Evolutionary conservation across 768 basidiomycete species (phyloP).

Genomic region (Lactarius vividus): DNA sequence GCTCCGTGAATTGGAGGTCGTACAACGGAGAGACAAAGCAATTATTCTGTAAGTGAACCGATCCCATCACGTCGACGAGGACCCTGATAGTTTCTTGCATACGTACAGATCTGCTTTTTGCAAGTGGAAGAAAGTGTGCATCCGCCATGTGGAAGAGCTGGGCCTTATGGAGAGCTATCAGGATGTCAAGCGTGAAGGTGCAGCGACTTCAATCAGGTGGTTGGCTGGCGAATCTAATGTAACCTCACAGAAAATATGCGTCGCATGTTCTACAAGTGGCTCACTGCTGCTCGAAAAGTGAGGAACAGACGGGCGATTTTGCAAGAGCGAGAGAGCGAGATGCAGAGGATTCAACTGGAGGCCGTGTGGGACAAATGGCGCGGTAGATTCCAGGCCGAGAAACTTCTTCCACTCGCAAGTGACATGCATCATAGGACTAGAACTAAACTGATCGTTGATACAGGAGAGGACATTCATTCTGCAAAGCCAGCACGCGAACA

Average conservation of each 20-base stretch:
- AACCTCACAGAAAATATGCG: conserved; percentile 55
- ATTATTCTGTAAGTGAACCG: conserved; percentile 38
- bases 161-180: conserved; percentile 84
- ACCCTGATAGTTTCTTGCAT: conserved; percentile 1
- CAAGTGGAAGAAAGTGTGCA: conserved; percentile 65
- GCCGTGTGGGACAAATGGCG: conserved; percentile 79
- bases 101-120: conserved; percentile 50
- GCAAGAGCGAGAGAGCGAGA: conserved; percentile 59
- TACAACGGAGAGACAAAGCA: conserved; percentile 44
- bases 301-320: conserved; percentile 61
- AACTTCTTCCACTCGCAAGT: conserved; percentile 62
- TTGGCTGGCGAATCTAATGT: not conserved
- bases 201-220: conserved; percentile 17
- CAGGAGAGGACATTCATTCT: conserved; percentile 53
- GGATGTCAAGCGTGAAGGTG: conserved; percentile 77
- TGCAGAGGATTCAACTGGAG: conserved; percentile 50
- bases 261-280: conserved; percentile 70
- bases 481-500: conserved; percentile 55
- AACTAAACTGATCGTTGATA: conserved; percentile 10
- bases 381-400: conserved; percentile 63
- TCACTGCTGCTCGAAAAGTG: conserved; percentile 53
- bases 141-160: conserved; percentile 65
- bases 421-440: not conserved
- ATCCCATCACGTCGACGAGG: not conserved
- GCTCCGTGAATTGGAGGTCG: conserved; percentile 63